These are phyloP conservation scores for Tolypocladium tropicale DNA, from an alignment of 2,329 filamentous ascomycete species.

Conservation along the genomic window DNA sequence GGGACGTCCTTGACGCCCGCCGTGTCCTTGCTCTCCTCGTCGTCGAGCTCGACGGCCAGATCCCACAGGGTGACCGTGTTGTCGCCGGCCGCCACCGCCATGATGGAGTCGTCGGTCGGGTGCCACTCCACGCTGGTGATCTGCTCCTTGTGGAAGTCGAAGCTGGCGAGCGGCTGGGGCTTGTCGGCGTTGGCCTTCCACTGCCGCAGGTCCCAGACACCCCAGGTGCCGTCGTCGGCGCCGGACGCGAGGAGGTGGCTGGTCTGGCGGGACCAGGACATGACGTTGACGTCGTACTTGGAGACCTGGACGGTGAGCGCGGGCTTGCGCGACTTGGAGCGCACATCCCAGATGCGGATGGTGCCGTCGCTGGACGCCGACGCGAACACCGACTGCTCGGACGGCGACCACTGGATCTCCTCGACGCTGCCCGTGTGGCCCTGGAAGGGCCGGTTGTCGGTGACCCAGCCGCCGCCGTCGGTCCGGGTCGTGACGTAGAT, in stretches of 20 bases:
- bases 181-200: conserved; percentile 62
- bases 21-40: conserved; percentile 89
- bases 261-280: conserved; percentile 88
- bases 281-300: conserved; percentile 83
- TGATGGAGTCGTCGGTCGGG: conserved; percentile 90
- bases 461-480: conserved; percentile 81
- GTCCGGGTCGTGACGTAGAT: conserved; percentile 84
- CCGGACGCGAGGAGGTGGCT: conserved; percentile 85
- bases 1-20: conserved; percentile 83
- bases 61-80: conserved; percentile 96
- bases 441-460: conserved; percentile 71
- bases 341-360: conserved; percentile 90
- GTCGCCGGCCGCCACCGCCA: conserved; percentile 84
- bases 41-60: conserved; percentile 89
- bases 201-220: conserved; percentile 89
- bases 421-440: conserved; percentile 83
- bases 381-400: conserved; percentile 85
- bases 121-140: conserved; percentile 97
- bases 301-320: conserved; percentile 81
- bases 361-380: conserved; percentile 91
- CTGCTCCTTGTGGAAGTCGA: conserved; percentile 92
- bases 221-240: conserved; percentile 89
- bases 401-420: conserved; percentile 94
- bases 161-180: conserved; percentile 80
- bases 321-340: conserved; percentile 81